Evolutionary conservation across 1,139 yeast genomes (phyloP), one percentile per base, ranked within the genome.

Genomic region (Candida gigantensis): DNA sequence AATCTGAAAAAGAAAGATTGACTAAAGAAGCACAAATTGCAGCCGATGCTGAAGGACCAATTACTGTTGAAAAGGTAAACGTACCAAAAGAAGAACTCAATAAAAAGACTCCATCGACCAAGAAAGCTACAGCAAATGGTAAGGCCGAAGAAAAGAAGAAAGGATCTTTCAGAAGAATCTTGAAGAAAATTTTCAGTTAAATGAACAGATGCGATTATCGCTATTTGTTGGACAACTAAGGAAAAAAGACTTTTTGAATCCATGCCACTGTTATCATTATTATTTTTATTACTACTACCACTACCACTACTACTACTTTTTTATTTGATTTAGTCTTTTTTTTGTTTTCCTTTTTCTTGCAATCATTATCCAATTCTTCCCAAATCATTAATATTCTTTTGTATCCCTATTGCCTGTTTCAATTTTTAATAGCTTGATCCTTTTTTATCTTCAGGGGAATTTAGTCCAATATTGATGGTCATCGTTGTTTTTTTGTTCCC

Each of bases 1-100:
- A 56, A 43, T 58, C 66, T 17, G 70, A 66, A 52, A 60, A 58
- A 30, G 60, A 54, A 33, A 57, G 58, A 49, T 58, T 64, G 33
- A 57, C 65, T 27, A 53, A 55, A 40, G 64, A 66, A 47, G 73
- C 71, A 28, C 51, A 60, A 16, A 46, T 53, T 24, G 41, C 39
- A 24, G 34, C 42, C 21, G 41, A 32, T 20, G 42, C 41, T 28
- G 49, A 38, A 5, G 46, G 38, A 7, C 39, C 44, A 13, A 23
- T 40, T 5, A 39, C 42, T 12, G 35, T 40, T 28, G 37, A 39
- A 31, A 26, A 30, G 32, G 37, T 39, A 24, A 29, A 19, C 11
- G 39, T 36, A 10, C 42, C 45, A 19, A 32, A 25, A 16, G 23
- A 17, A 3, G 37, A 39, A 16, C n/a, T 35, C n/a, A 30, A 24